These are phyloP conservation scores for Cladosporium velox DNA, from an alignment of 2,329 filamentous ascomycete species.

Conservation along the genomic window DNA sequence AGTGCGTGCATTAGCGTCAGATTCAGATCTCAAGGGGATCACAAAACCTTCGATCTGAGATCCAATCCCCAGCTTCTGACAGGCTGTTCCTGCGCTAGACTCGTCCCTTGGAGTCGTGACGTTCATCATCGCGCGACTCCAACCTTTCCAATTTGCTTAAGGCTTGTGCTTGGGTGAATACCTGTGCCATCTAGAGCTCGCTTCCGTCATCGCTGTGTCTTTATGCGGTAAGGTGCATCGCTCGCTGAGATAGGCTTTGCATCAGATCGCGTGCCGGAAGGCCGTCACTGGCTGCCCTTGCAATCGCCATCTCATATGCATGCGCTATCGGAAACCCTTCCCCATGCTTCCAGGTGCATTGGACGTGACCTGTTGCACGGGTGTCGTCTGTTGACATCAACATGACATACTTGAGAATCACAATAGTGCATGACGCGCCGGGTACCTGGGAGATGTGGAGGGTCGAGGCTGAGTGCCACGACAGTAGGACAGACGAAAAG, in stretches of 20 bases:
- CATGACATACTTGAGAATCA: conserved; percentile 18
- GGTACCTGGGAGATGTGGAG: neutral
- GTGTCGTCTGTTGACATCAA: conserved; percentile 20
- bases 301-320: neutral
- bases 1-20: conserved; percentile 19
- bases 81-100: conserved; percentile 11
- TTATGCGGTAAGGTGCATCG: neutral
- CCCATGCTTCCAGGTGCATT: conserved; percentile 4
- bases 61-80: conserved; percentile 14
- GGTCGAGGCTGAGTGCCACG: neutral
- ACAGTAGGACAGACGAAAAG: neutral
- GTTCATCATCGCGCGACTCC: conserved; percentile 13
- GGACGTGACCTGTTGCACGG: neutral
- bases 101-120: conserved; percentile 12
- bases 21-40: conserved; percentile 2
- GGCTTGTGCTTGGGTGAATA: neutral
- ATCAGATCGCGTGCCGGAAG: neutral
- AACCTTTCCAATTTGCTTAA: neutral
- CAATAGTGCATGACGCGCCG: conserved; percentile 15
- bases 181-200: neutral
- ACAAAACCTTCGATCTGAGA: neutral
- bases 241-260: neutral
- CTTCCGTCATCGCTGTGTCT: conserved; percentile 1
- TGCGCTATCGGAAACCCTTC: conserved; percentile 5
- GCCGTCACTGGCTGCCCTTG: neutral